Evolutionary conservation across 1,139 yeast genomes (phyloP), one percentile per base, ranked within the genome.

Genomic region (Yamadazyma conglobata): DNA sequence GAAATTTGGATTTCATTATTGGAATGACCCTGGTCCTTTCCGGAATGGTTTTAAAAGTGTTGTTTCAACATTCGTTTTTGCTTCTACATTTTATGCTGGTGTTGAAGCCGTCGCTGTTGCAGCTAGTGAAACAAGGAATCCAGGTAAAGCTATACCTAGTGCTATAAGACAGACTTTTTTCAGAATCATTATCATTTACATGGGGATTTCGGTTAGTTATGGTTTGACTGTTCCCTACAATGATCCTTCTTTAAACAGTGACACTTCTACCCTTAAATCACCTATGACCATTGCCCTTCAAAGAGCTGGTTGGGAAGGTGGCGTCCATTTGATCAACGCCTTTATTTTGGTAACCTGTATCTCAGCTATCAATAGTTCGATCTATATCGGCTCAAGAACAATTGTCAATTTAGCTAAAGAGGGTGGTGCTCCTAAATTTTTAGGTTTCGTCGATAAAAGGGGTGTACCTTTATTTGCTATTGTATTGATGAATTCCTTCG

Each of bases 41-140:
- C 48, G 59, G n/a, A 48, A 64, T 34, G 86, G 86, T 0, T 77
- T 80, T 49, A 67, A 72, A 39, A 85, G 88, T 30, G 77, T 82
- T 26, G 88, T 82, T 10, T 70, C 64, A 33, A 79, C 84, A 3
- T 79, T 83, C 48, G 84, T 81, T 7, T 80, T 75, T 55, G 80
- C 86, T 29, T 76, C 77, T 49, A 78, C 75, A 4, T 76, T 73
- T 37, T 73, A 73, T 39, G 59, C 75, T 3, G 82, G 83, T 27
- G 70, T 76, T 11, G 83, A 77, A 47, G 69, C 77, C 15, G 66
- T 75, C 15, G 77, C 80, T 4, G 56, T 76, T 17, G 64, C 77
- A 25, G 79, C 80, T 0, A 67, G 76, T 12, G 83, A 77, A 44
- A 59, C 79, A 0, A 64, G 65, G 44, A 72, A 74, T 38, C 81